Base-by-base conservation (phyloP, 2,329 filamentous ascomycete genomes). In the Diaporthe vaccinii region DNA sequence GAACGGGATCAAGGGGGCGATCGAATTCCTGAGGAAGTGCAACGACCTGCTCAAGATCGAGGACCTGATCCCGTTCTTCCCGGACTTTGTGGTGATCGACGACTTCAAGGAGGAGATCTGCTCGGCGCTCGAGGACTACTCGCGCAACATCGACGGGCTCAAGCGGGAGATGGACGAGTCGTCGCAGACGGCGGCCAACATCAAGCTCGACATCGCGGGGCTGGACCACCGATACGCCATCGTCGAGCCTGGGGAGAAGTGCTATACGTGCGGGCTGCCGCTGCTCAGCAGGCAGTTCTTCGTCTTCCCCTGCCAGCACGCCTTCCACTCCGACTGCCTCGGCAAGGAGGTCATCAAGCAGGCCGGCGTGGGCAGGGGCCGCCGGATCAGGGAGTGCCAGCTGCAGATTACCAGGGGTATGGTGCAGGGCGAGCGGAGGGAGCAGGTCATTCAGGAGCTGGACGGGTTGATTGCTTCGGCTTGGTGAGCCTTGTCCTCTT, bases 101-200 rank as follows among this genome's bases (percentile, higher is more conserved):
- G 97, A 98, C 83, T 99, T 99, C 89, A 98, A 98, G 82, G 96
- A 98, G 78, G 97, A 99, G 83, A 98, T 99, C 51, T 99, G 97
- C 85, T 89, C 91, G 0, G 97, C 97, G 1, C 89, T 99, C 1
- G 97, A 99, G 84, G 94, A 97, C 78, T 99, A 99, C 85, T 94
- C 92, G 62, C 93, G 94, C 51, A 95, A 95, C 79, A 99, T 99
- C 78, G 97, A 98, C 80, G 88, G 88, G 2, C 87, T 99, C 53
- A 95, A 96, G 81, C 92, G 93, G 78, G 96, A 98, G 83, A 99
- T 99, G 97, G 97, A 99, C 83, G 95, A 98, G 82, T 95, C 93
- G 6, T 94, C 95, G 14, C 91, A 92, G 76, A 98, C 97, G 20
- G 96, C 97, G 0, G 91, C 93, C 41, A 95, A 98, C 80, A 98